Conservation (phyloP, 129 eudicot genomes). For the Erigeron canadensis region DNA sequence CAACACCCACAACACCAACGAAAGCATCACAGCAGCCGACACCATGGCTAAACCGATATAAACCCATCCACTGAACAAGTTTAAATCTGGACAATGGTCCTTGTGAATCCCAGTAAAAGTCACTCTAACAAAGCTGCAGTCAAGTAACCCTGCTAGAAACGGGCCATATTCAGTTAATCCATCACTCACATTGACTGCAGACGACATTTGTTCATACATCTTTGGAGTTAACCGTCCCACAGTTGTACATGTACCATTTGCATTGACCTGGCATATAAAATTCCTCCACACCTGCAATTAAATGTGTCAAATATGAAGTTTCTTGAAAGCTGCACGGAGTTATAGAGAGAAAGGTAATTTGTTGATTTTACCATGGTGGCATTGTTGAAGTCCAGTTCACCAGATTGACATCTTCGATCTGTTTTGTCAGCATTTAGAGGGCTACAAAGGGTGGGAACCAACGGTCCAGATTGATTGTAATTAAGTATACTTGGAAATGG, state of each 20-base stretch:
- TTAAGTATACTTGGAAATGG: slow-evolving; percentile 32
- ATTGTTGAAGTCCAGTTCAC: slow-evolving; percentile 58
- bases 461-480: slow-evolving; percentile 83
- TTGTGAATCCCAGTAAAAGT: slow-evolving; percentile 49
- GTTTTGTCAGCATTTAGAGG: slow-evolving; percentile 59
- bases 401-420: slow-evolving; percentile 51
- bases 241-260: slow-evolving; percentile 50
- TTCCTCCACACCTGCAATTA: slow-evolving; percentile 65
- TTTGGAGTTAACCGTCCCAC: slow-evolving; percentile 71
- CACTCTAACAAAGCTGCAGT: slow-evolving; percentile 68
- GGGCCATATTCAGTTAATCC: slow-evolving; percentile 57
- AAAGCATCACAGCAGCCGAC: slow-evolving; percentile 69
- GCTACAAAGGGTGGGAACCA: slow-evolving; percentile 74
- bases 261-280: slow-evolving; percentile 60
- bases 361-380: slow-evolving; percentile 58
- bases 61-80: slow-evolving; percentile 55
- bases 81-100: slow-evolving; percentile 62
- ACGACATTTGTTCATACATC: slow-evolving; percentile 61
- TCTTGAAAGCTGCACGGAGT: not conserved
- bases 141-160: slow-evolving; percentile 50
- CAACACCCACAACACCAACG: slow-evolving; percentile 71
- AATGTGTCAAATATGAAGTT: not conserved
- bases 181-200: slow-evolving; percentile 56
- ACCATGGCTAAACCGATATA: slow-evolving; percentile 66
- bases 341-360: not conserved